phyloP scores from a whole-genome alignment of 495 filamentous ascomycete genomes.

The Neurospora hispaniola region DNA sequence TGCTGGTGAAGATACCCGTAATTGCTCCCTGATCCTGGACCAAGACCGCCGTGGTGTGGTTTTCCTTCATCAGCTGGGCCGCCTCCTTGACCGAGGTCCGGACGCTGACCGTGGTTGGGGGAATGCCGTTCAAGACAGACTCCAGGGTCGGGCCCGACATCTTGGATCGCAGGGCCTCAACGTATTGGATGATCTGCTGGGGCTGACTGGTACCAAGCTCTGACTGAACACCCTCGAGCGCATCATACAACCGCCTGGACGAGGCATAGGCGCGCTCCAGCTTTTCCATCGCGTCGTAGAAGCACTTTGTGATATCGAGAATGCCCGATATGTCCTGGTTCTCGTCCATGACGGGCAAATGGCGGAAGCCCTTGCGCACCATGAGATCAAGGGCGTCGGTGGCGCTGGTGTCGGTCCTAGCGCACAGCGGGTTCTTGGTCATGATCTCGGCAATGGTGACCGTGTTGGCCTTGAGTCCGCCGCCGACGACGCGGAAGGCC shows the following conservation, averaged over 20 bases:
- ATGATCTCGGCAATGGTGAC: conserved; percentile 97
- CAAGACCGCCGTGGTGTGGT: conserved; percentile 91
- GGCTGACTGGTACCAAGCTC: conserved; percentile 93
- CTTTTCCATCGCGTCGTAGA: conserved; percentile 99
- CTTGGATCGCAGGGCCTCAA: conserved; percentile 85
- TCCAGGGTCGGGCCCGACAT: conserved; percentile 98
- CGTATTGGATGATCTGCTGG: conserved; percentile 97
- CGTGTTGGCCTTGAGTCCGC: conserved; percentile 79
- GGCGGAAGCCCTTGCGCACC: conserved; percentile 95
- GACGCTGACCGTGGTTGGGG: conserved; percentile 89
- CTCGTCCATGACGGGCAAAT: conserved; percentile 98
- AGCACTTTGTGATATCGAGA: conserved; percentile 98
- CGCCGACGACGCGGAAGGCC: conserved; percentile 90
- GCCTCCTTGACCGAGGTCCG: conserved; percentile 94
- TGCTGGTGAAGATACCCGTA: conserved; percentile 98
- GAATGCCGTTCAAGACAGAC: conserved; percentile 81
- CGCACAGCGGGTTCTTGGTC: conserved; percentile 98
- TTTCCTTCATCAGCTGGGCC: conserved; percentile 90
- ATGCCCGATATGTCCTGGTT: conserved; percentile 98
- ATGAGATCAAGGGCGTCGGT: conserved; percentile 96
- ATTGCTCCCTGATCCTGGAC: conserved; percentile 96
- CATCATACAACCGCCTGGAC: conserved; percentile 91
- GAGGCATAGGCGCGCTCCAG: conserved; percentile 93
- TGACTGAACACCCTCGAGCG: conserved; percentile 96
- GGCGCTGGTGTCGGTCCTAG: conserved; percentile 92